These are phyloP conservation scores for Cyclostephanos tholiformis DNA, from an alignment of 108 stramenopile species.

Conservation along the genomic window DNA sequence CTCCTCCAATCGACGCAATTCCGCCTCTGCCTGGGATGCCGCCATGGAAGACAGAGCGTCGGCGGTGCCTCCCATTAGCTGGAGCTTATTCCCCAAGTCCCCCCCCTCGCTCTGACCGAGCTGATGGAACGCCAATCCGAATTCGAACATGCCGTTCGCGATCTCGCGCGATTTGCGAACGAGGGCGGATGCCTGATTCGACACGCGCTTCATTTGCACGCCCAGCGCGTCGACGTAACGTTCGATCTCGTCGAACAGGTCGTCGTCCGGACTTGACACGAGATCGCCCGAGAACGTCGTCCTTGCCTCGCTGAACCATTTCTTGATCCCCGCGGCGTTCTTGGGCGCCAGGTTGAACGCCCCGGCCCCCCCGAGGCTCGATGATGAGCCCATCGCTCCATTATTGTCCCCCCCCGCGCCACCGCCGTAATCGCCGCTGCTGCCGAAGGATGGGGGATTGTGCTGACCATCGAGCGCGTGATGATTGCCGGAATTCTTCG, in stretches of 20 bases:
- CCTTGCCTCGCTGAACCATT: constrained; percentile 90
- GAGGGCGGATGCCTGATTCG: constrained; percentile 85
- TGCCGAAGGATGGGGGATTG: background rate
- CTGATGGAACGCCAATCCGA: constrained; percentile 95
- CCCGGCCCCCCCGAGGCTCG: constrained; percentile 23
- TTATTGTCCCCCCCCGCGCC: background rate
- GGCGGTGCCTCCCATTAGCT: constrained; percentile 85
- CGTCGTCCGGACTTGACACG: constrained; percentile 87
- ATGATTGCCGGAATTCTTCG: constrained; percentile 42
- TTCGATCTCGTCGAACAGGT: constrained; percentile 90
- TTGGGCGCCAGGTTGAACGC: constrained; percentile 44
- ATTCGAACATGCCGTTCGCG: constrained; percentile 93
- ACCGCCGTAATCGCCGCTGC: background rate
- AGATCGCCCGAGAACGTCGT: constrained; percentile 79
- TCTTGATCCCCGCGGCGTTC: constrained; percentile 79
- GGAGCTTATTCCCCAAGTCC: constrained; percentile 81
- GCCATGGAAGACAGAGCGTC: constrained; percentile 77
- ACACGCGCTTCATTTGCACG: constrained; percentile 91
- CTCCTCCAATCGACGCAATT: constrained; percentile 87
- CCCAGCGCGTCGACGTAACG: constrained; percentile 90
- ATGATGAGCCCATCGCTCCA: background rate
- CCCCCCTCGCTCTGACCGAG: constrained; percentile 93
- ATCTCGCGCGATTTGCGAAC: constrained; percentile 94
- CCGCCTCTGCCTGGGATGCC: constrained; percentile 87
- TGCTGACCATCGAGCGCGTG: background rate